Percentiles rank a stretch among this genome's conserved stretches.
Conservation (phyloP, 768 basidiomycete genomes). For the Rhizopogon roseolus region DNA sequence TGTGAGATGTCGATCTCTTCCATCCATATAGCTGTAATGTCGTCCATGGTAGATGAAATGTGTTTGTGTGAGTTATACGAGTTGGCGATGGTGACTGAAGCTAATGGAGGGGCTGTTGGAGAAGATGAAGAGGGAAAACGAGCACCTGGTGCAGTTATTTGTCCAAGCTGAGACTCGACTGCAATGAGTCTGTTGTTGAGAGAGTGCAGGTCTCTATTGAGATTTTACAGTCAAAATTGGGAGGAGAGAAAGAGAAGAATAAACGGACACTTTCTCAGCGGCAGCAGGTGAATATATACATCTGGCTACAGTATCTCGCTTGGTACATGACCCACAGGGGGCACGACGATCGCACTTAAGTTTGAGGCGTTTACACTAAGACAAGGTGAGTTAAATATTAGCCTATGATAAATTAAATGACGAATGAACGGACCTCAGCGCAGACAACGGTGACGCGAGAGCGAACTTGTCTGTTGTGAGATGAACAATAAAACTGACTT, state of each 20-base stretch:
- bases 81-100: conserved; percentile 34
- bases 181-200: conserved; percentile 75
- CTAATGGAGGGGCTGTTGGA: conserved; percentile 29
- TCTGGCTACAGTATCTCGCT: conserved; percentile 68
- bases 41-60: conserved; percentile 50
- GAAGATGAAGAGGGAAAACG: conserved; percentile 11
- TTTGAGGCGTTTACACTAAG: conserved; percentile 82
- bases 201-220: conserved; percentile 67
- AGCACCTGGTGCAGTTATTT: conserved; percentile 33
- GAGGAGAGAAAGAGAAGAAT: not conserved
- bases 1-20: conserved; percentile 41
- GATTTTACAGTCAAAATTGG: not conserved
- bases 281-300: conserved; percentile 81
- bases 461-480: conserved; percentile 51
- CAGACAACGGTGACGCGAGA: conserved; percentile 79
- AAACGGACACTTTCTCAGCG: conserved; percentile 74
- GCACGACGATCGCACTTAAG: conserved; percentile 78
- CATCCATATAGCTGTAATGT: conserved; percentile 58
- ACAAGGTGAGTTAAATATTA: not conserved
- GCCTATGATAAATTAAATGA: not conserved
- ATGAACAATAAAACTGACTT: conserved; percentile 4
- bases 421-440: conserved; percentile 53
- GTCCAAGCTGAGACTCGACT: conserved; percentile 57
- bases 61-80: conserved; percentile 16
- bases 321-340: conserved; percentile 75